Evolutionary conservation across 495 filamentous ascomycete species (phyloP).

Genomic region (Tuber brumale): DNA sequence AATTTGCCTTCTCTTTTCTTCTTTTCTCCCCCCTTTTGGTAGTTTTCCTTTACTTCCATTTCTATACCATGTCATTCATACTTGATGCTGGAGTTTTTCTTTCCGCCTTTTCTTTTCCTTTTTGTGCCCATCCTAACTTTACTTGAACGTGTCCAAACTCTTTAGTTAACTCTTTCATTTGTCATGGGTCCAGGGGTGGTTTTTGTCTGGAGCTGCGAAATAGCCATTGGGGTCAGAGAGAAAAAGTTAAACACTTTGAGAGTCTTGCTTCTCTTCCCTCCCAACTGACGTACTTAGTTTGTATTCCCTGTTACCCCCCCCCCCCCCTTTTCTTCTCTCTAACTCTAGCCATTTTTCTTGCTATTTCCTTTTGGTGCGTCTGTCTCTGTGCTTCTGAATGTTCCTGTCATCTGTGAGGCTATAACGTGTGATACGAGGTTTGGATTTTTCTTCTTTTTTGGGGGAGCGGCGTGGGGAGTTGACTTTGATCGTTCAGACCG

Average conservation of each 20-base stretch:
- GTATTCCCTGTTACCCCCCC: background rate
- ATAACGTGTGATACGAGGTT: slow-evolving; percentile 42
- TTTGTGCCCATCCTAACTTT: background rate
- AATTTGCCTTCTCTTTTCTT: slow-evolving; percentile 10
- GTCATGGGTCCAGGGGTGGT: background rate
- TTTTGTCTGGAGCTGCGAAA: slow-evolving; percentile 1
- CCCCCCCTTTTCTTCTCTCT: slow-evolving; percentile 6
- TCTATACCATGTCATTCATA: background rate
- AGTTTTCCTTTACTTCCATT: background rate
- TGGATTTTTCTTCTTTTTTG: slow-evolving; percentile 26
- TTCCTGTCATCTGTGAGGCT: slow-evolving; percentile 42
- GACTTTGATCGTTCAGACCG: slow-evolving; percentile 11
- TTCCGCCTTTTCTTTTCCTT: slow-evolving; percentile 15
- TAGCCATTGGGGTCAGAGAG: background rate
- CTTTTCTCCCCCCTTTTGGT: background rate
- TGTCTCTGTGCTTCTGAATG: slow-evolving; percentile 33
- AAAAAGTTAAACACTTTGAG: background rate
- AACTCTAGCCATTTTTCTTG: slow-evolving; percentile 6
- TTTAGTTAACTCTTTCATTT: background rate
- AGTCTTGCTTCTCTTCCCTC: background rate
- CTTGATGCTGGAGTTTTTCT: slow-evolving; percentile 29
- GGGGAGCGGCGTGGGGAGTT: slow-evolving; percentile 34
- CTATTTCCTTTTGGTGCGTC: slow-evolving; percentile 21
- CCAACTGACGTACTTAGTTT: background rate
- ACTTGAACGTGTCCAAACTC: background rate